A percentile compares a stretch with the other conserved stretches of the same genome.
These are phyloP conservation scores for Dactylonectria estremocensis DNA, from an alignment of 2,329 filamentous ascomycete genomes.

Conservation along the genomic window DNA sequence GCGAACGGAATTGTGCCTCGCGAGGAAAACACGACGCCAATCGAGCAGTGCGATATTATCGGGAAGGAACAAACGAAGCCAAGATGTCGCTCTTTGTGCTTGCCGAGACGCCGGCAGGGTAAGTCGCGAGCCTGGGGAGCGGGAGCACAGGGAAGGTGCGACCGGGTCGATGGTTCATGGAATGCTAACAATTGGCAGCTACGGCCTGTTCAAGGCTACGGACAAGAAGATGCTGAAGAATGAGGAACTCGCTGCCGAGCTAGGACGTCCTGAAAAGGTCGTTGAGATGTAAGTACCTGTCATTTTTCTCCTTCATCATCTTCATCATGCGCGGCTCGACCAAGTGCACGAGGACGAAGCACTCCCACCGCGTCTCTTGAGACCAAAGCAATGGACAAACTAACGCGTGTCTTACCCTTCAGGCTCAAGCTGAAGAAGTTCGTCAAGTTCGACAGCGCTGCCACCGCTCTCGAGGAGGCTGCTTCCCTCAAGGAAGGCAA, in stretches of 20 bases:
- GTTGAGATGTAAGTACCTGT: conserved; percentile 82
- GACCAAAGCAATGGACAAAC: conserved; percentile 16
- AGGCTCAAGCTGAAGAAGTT: conserved; percentile 98
- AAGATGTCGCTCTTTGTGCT: conserved; percentile 93
- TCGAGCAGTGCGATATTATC: conserved; percentile 50
- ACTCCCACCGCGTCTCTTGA: not conserved
- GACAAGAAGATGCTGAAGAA: conserved; percentile 98
- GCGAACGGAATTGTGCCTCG: conserved; percentile 55
- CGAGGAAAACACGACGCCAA: conserved; percentile 54
- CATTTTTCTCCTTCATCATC: conserved; percentile 25
- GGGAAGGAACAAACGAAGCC: conserved; percentile 52
- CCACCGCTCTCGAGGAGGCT: conserved; percentile 91
- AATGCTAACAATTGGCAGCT: conserved; percentile 70
- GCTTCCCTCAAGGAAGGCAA: conserved; percentile 92
- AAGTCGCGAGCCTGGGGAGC: conserved; percentile 54
- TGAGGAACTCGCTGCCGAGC: conserved; percentile 82
- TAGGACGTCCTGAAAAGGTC: conserved; percentile 86
- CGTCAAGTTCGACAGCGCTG: conserved; percentile 95
- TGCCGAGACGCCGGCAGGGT: conserved; percentile 90
- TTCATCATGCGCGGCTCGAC: conserved; percentile 7
- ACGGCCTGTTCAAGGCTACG: conserved; percentile 97
- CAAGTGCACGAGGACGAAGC: not conserved
- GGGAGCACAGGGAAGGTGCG: conserved; percentile 31
- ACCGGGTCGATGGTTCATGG: conserved; percentile 12
- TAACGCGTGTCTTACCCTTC: conserved; percentile 28